phyloP scores from a whole-genome alignment of 2,329 filamentous ascomycete genomes.

The Alternaria tenuissima region DNA sequence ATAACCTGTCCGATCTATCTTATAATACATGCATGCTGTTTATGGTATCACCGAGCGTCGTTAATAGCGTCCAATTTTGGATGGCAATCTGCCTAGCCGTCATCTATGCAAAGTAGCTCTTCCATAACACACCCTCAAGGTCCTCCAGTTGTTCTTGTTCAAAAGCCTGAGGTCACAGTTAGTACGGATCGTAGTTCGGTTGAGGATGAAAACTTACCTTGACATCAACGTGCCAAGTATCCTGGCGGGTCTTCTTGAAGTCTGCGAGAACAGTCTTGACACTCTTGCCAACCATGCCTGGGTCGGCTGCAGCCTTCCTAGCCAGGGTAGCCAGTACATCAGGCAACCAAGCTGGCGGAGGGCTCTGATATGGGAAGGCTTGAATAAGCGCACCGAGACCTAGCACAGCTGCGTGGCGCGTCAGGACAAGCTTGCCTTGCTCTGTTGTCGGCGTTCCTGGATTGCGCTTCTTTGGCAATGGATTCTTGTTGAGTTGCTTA shows the following conservation, averaged over 20 bases:
- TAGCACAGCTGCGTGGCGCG: slow-evolving; percentile 87
- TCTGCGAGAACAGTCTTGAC: slow-evolving; percentile 94
- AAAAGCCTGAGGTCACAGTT: slow-evolving; percentile 67
- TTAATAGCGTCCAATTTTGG: background rate
- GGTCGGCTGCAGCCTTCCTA: slow-evolving; percentile 83
- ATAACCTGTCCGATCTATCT: background rate
- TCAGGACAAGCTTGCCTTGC: slow-evolving; percentile 78
- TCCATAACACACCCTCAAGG: slow-evolving; percentile 95
- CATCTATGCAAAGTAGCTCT: slow-evolving; percentile 92
- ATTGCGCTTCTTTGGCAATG: slow-evolving; percentile 75
- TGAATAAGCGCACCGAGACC: slow-evolving; percentile 91
- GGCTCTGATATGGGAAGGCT: slow-evolving; percentile 94
- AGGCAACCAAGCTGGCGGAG: slow-evolving; percentile 92
- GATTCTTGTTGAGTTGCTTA: slow-evolving; percentile 78
- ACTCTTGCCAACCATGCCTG: slow-evolving; percentile 92
- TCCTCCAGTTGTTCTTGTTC: slow-evolving; percentile 93
- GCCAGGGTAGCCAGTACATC: slow-evolving; percentile 88
- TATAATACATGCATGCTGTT: slow-evolving; percentile 17
- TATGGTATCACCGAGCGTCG: background rate
- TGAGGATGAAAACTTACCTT: slow-evolving; percentile 71
- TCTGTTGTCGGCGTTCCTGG: slow-evolving; percentile 75
- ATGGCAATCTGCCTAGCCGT: background rate
- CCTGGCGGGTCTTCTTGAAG: slow-evolving; percentile 99
- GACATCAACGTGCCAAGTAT: slow-evolving; percentile 97
- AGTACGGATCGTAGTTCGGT: background rate